phyloP scores from a whole-genome alignment of 208 protist species.

The Acanthamoeba lenticulata region DNA sequence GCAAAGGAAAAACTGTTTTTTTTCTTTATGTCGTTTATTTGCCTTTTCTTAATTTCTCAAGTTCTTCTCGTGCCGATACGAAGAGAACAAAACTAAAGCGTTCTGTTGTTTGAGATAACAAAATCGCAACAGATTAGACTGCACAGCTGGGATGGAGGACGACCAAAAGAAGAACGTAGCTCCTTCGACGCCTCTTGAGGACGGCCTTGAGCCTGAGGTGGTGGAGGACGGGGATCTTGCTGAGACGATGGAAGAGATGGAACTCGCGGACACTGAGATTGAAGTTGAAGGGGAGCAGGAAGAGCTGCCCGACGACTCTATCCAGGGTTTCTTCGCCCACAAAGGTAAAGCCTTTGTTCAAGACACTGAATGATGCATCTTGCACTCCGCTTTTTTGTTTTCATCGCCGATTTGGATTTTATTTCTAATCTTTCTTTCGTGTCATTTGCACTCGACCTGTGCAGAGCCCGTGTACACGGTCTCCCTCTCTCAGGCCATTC shows the following conservation, averaged over 20 bases:
- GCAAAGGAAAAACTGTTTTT: too few relatives aligned
- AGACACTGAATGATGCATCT: neutral
- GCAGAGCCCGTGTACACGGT: slow-evolving; percentile 82
- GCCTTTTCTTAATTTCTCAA: too few relatives aligned
- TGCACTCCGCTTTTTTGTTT: neutral
- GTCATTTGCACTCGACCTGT: neutral
- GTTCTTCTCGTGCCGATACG: too few relatives aligned
- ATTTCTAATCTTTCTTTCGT: slow-evolving; percentile 1
- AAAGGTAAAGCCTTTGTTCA: neutral
- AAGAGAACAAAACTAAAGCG: too few relatives aligned
- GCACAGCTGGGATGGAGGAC: too few relatives aligned
- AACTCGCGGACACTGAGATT: neutral
- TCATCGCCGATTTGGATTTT: neutral
- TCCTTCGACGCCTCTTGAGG: neutral
- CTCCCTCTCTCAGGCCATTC: neutral
- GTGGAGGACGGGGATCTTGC: slow-evolving; percentile 3
- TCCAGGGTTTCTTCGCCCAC: slow-evolving; percentile 70
- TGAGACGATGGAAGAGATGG: slow-evolving; percentile 24
- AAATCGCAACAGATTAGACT: neutral
- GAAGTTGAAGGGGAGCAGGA: neutral
- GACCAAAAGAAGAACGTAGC: neutral
- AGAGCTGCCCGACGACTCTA: slow-evolving; percentile 76
- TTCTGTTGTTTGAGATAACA: too few relatives aligned
- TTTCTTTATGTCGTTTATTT: too few relatives aligned
- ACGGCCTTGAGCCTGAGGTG: neutral